Evolutionary conservation across 441 rosid species (phyloP).

Genomic region (Flueggea neowawraea): DNA sequence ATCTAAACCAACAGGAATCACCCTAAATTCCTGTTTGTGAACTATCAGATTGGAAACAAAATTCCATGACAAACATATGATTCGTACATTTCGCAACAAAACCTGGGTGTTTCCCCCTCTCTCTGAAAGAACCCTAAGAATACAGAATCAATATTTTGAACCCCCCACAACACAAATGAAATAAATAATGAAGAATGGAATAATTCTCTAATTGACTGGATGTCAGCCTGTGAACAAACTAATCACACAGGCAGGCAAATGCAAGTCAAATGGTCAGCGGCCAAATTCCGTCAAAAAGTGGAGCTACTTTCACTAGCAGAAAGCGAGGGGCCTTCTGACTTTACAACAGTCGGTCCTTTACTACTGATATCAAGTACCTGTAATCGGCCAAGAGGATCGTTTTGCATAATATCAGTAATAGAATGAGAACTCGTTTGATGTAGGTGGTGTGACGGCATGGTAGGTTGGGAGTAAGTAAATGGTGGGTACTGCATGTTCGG

Average conservation of each 20-base stretch:
- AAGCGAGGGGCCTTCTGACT: slow-evolving; percentile 68
- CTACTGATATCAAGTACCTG: slow-evolving; percentile 72
- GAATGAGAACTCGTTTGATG: slow-evolving; percentile 34
- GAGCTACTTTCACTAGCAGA: slow-evolving; percentile 81
- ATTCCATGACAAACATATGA: slow-evolving; percentile 5
- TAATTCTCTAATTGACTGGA: slow-evolving; percentile 10
- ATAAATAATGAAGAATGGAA: slow-evolving; percentile 11
- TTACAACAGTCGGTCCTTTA: slow-evolving; percentile 43
- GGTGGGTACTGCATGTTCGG: slow-evolving; percentile 39
- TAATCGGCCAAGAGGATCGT: slow-evolving; percentile 44
- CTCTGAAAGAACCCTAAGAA: slow-evolving; percentile 18
- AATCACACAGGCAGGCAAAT: slow-evolving; percentile 21
- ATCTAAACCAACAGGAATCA: slow-evolving; percentile 3
- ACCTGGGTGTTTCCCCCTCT: slow-evolving; percentile 17
- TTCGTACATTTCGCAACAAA: slow-evolving; percentile 5
- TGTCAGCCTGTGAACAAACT: slow-evolving; percentile 40
- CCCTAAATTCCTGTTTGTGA: neutral
- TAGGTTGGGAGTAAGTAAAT: slow-evolving; percentile 30
- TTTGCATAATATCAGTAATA: slow-evolving; percentile 48
- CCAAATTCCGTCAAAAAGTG: slow-evolving; percentile 42
- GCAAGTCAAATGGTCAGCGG: slow-evolving; percentile 21
- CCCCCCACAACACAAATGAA: slow-evolving; percentile 17
- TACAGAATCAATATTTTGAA: slow-evolving; percentile 12
- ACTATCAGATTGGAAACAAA: slow-evolving; percentile 6
- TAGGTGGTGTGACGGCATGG: slow-evolving; percentile 19